A percentile compares a stretch with the other conserved stretches of the same genome.
phyloP scores from a whole-genome alignment of 495 filamentous ascomycete genomes.

The Aspergillus sclerotioniger region DNA sequence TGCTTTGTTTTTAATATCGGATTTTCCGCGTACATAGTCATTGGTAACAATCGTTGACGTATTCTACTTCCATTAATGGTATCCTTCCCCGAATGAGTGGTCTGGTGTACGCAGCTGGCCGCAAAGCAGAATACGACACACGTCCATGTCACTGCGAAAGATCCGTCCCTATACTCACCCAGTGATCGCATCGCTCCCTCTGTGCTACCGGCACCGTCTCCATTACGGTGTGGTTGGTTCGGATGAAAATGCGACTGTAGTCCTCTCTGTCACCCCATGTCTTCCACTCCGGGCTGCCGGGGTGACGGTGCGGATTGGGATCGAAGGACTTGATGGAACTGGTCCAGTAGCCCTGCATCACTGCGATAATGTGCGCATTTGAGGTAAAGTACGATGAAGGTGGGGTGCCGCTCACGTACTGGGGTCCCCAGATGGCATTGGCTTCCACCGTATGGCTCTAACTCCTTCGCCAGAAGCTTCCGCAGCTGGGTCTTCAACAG shows the following conservation, averaged over 20 bases:
- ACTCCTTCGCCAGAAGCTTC: slow-evolving; percentile 55
- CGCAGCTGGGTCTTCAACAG: slow-evolving; percentile 53
- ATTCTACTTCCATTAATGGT: too few species aligned
- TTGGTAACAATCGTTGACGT: too few species aligned
- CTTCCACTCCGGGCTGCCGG: slow-evolving; percentile 49
- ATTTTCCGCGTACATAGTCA: background rate
- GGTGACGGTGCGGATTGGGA: slow-evolving; percentile 54
- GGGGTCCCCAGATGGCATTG: slow-evolving; percentile 58
- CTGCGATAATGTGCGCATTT: slow-evolving; percentile 51
- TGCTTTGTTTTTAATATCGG: background rate
- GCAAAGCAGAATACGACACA: too few species aligned
- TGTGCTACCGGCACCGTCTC: slow-evolving; percentile 51
- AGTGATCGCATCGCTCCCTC: slow-evolving; percentile 50
- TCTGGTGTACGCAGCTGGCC: too few species aligned
- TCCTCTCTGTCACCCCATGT: slow-evolving; percentile 35
- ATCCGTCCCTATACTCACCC: slow-evolving; percentile 49
- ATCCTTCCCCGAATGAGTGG: too few species aligned
- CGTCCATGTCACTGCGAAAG: slow-evolving; percentile 44
- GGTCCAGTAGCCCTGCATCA: slow-evolving; percentile 67
- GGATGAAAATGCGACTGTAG: slow-evolving; percentile 50
- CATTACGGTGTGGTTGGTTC: slow-evolving; percentile 57
- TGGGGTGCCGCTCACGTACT: slow-evolving; percentile 36
- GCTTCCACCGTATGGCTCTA: slow-evolving; percentile 61
- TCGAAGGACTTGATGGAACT: slow-evolving; percentile 65
- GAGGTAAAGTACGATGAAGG: slow-evolving; percentile 54